These are phyloP conservation scores for Mariannaea elegans DNA, from an alignment of 2,329 filamentous ascomycete genomes.

Conservation along the genomic window DNA sequence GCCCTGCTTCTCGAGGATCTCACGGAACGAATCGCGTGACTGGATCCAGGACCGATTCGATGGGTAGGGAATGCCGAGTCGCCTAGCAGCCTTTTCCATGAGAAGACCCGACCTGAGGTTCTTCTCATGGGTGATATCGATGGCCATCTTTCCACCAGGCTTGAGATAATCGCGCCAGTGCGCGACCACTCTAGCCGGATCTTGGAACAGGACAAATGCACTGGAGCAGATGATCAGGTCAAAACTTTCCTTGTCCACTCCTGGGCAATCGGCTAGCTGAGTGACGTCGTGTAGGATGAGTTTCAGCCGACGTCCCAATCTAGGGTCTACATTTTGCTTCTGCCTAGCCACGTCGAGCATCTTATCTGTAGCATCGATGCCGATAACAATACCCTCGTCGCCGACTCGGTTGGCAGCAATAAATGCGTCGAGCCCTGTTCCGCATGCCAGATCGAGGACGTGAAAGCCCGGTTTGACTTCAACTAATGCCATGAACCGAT, in stretches of 20 bases:
- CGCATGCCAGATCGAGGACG: constrained; percentile 46
- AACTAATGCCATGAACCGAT: constrained; percentile 41
- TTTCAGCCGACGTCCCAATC: constrained; percentile 30
- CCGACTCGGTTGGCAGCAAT: constrained; percentile 41
- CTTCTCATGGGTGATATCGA: constrained; percentile 46
- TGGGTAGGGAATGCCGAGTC: constrained; percentile 39
- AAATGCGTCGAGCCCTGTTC: constrained; percentile 46
- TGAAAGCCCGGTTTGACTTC: constrained; percentile 37
- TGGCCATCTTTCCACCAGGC: constrained; percentile 39
- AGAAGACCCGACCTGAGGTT: constrained; percentile 37
- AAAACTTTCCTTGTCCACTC: constrained; percentile 36
- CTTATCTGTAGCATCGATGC: constrained; percentile 43
- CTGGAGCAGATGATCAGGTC: constrained; percentile 46
- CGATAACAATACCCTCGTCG: constrained; percentile 39
- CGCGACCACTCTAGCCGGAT: constrained; percentile 36
- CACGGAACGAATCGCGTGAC: constrained; percentile 39
- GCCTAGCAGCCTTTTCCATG: constrained; percentile 39
- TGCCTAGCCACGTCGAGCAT: constrained; percentile 44
- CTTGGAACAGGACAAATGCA: constrained; percentile 45
- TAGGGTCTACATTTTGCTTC: constrained; percentile 29
- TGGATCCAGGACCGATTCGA: constrained; percentile 43
- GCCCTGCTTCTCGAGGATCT: constrained; percentile 40
- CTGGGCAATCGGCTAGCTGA: constrained; percentile 31
- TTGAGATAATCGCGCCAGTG: constrained; percentile 44
- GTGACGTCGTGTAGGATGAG: constrained; percentile 42